Percentiles rank a stretch among this genome's conserved stretches.
phyloP scores from a whole-genome alignment of 164 flowering plant genomes.

The Berberis thunbergii region DNA sequence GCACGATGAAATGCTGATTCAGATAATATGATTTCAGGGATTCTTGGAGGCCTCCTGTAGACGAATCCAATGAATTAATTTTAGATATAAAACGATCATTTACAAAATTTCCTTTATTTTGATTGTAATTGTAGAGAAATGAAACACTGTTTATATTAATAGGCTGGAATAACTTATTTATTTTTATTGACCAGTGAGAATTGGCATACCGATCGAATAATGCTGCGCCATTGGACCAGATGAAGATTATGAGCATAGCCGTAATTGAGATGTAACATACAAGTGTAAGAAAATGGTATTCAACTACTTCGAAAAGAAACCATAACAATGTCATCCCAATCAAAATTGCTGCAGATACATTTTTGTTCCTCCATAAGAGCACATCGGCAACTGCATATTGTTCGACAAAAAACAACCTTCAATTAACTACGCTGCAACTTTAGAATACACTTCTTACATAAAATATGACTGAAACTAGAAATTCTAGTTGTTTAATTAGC shows the following conservation, averaged over 20 bases:
- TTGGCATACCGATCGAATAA: conserved; percentile 39
- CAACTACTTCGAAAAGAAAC: conserved; percentile 69
- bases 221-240: conserved; percentile 46
- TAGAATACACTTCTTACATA: neutral
- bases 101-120: neutral
- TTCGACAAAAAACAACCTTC: neutral
- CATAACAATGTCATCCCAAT: conserved; percentile 40
- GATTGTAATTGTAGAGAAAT: neutral
- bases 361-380: conserved; percentile 55
- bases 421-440: neutral
- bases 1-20: conserved; percentile 30
- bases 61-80: neutral
- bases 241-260: conserved; percentile 47
- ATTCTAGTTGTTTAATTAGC: no score
- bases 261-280: conserved; percentile 57
- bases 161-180: no score
- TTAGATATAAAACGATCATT: neutral
- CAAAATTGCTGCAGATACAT: conserved; percentile 37
- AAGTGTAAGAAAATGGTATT: conserved; percentile 73
- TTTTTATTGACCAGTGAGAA: neutral
- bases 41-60: conserved; percentile 45
- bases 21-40: conserved; percentile 32
- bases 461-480: no score
- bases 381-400: conserved; percentile 64
- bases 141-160: no score